Percentiles rank a stretch among this genome's conserved stretches.
These are phyloP conservation scores for Colletotrichum tabaci DNA, from an alignment of 2,329 filamentous ascomycete genomes.

Conservation along the genomic window DNA sequence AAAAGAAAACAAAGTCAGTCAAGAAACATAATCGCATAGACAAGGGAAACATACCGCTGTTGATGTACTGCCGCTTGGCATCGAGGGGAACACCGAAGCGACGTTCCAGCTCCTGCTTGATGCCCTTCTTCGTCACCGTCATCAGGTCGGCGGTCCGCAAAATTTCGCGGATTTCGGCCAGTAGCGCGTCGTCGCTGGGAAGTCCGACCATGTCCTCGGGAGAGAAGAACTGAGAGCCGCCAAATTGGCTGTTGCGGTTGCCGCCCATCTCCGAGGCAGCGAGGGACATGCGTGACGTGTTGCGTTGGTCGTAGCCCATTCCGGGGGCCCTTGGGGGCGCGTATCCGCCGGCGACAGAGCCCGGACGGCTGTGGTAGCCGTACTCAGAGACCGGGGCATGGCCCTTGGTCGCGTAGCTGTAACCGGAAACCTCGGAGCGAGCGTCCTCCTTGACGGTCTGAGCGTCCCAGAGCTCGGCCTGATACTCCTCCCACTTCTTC, in stretches of 20 bases:
- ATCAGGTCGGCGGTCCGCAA: constrained; percentile 93
- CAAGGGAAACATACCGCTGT: constrained; percentile 78
- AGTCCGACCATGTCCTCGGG: constrained; percentile 81
- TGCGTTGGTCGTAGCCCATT: constrained; percentile 62
- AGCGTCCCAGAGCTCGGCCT: constrained; percentile 96
- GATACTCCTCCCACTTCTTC: constrained; percentile 99
- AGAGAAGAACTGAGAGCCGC: constrained; percentile 71
- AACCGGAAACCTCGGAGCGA: constrained; percentile 90
- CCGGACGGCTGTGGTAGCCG: constrained; percentile 73
- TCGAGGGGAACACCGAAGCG: constrained; percentile 91
- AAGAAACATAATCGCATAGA: constrained; percentile 16
- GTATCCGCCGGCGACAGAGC: constrained; percentile 61
- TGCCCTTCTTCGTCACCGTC: constrained; percentile 98
- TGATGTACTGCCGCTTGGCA: constrained; percentile 92
- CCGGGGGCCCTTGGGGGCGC: constrained; percentile 63
- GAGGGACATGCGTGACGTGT: constrained; percentile 82
- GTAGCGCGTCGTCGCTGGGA: constrained; percentile 89
- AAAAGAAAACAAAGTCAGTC: constrained; percentile 40
- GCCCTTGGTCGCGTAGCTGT: constrained; percentile 93
- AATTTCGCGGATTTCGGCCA: constrained; percentile 96
- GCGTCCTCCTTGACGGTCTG: constrained; percentile 87
- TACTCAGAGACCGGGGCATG: constrained; percentile 76
- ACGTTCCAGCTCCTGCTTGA: constrained; percentile 93
- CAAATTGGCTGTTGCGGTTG: constrained; percentile 74
- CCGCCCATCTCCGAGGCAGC: constrained; percentile 78